These are phyloP conservation scores for Serendipita indica DNA, from an alignment of 768 basidiomycete genomes.

Conservation along the genomic window DNA sequence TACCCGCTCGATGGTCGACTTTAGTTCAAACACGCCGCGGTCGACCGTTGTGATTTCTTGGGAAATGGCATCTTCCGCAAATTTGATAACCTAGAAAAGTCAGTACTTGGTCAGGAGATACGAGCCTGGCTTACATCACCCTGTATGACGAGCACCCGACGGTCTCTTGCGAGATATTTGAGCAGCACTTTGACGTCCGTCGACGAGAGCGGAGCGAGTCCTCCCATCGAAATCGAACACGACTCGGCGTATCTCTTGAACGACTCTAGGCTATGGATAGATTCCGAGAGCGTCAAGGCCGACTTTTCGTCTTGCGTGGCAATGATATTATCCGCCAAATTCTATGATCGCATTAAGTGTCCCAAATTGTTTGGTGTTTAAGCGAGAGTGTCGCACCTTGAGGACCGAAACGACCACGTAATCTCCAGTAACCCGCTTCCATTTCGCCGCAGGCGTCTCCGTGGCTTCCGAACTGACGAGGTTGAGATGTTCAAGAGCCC, in stretches of 20 bases:
- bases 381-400: conserved; percentile 26
- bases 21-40: conserved; percentile 65
- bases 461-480: conserved; percentile 35
- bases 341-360: conserved; percentile 11
- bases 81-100: conserved; percentile 58
- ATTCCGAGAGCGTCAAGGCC: conserved; percentile 38
- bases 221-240: conserved; percentile 27
- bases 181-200: conserved; percentile 55
- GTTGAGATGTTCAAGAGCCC: conserved; percentile 69
- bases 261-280: conserved; percentile 42
- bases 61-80: conserved; percentile 27
- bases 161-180: conserved; percentile 68
- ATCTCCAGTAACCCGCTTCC: conserved; percentile 49
- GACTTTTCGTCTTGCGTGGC: conserved; percentile 30
- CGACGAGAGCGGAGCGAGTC: conserved; percentile 32
- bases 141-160: conserved; percentile 43
- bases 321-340: conserved; percentile 44
- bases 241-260: conserved; percentile 37
- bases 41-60: conserved; percentile 60
- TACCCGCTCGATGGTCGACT: conserved; percentile 50
- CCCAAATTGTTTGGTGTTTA: neutral
- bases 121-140: conserved; percentile 36
- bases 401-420: conserved; percentile 54
- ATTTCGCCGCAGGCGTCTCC: conserved; percentile 30
- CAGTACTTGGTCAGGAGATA: neutral